Evolutionary conservation across 1,284 basidiomycete species (phyloP), one percentile per base, ranked within the genome.

Genomic region (Cryptococcus jaspeensis): DNA sequence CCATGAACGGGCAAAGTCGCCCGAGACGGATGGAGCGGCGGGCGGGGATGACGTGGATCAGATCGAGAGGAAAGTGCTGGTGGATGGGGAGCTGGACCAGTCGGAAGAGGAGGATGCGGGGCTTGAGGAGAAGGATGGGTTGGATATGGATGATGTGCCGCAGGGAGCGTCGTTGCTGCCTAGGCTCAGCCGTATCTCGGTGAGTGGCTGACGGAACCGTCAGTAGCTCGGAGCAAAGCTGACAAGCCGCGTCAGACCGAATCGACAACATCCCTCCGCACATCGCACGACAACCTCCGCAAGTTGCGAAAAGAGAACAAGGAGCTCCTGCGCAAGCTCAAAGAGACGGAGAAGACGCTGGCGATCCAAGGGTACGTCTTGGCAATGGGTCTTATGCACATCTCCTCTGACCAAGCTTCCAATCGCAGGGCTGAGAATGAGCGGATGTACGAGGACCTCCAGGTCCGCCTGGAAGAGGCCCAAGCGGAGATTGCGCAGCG

Each of bases 381-480:
- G n/a, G n/a, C 9, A 25, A 32, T 9, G 18, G n/a, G n/a, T n/a
- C n/a, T n/a, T n/a, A n/a, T n/a, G n/a, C n/a, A n/a, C n/a, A n/a
- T n/a, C 18, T 22, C 23, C 2, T 42, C 25, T 37, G 18, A 35
- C 15, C 1, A 15, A 5, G 41, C n/a, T 12, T 43, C 18, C 12
- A 12, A 50, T 53, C 15, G 1, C 42, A 73, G 71, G 2, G 58
- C 78, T 6, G 89, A 90, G 53, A 87, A 90, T 62, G 90, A 93
- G 71, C 73, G 80, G 25, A 85, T 91, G 66, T 74, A 90, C 23
- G 86, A 88, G 64, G 87, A 90, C 50, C 83, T 90, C 74, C 84
- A 92, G 67, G 77, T 76, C 8, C 79, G 82, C 35, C 70, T 92
- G 50, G 89, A 93, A 57, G 89, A 92, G 68, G 72, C 87, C 53